Conservation (phyloP, 169 alveolate species). For the Eimeria acervulina region DNA sequence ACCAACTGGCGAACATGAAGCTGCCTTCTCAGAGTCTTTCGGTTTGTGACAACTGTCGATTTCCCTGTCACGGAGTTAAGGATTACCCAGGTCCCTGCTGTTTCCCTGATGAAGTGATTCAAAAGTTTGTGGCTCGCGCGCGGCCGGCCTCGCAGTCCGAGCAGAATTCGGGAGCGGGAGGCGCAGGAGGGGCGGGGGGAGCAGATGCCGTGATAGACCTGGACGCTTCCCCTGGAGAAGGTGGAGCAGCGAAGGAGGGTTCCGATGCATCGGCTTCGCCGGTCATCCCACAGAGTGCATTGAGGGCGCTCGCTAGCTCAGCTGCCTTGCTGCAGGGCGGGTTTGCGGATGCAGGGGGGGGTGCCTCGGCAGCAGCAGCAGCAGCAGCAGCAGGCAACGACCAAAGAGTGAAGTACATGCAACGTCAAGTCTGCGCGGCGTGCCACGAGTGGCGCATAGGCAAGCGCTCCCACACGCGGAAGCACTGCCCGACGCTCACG, state of each 20-base stretch:
- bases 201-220: constrained; percentile 9
- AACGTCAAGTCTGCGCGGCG: constrained; percentile 80
- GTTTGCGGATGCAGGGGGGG: not conserved
- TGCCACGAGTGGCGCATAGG: constrained; percentile 83
- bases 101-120: constrained; percentile 79
- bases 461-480: constrained; percentile 69
- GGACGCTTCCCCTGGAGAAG: constrained; percentile 50
- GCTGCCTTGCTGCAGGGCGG: constrained; percentile 70
- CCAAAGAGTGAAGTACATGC: constrained; percentile 75
- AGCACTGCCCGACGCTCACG: constrained; percentile 79
- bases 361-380: constrained; percentile 9
- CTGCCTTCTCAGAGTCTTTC: constrained; percentile 77
- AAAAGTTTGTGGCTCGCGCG: constrained; percentile 68
- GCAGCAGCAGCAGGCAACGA: constrained; percentile 67
- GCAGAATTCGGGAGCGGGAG: not conserved
- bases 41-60: constrained; percentile 81
- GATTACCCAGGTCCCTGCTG: constrained; percentile 83
- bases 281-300: constrained; percentile 49
- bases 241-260: constrained; percentile 53
- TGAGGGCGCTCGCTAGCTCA: constrained; percentile 66
- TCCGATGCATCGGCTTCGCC: constrained; percentile 65
- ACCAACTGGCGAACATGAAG: constrained; percentile 83
- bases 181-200: constrained; percentile 5
- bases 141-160: constrained; percentile 67
- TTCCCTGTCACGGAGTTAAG: constrained; percentile 82